Base-by-base conservation (phyloP, 345 rosid species). In the Orychophragmus violaceus region DNA sequence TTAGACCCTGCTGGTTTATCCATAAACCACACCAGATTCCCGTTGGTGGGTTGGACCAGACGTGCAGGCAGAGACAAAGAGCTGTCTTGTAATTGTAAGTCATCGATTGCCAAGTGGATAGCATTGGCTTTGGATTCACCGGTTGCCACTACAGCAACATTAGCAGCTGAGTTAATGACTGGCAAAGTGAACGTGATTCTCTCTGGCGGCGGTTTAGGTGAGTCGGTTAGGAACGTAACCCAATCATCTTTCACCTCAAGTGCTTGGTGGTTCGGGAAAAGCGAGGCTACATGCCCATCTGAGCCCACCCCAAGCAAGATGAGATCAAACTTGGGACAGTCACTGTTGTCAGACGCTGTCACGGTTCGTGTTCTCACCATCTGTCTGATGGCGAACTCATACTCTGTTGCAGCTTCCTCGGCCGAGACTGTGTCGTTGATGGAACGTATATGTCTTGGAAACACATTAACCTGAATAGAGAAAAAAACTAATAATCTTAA, bases 131-230 rank as follows among this genome's bases (percentile, higher is more conserved):
- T 87, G 82, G 77, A 76, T 36, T 85, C 96, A 2, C 92, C 97
- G 3, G 87, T 69, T 66, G 83, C 94, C 0, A 88, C 89, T 12
- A 93, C 50, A 3, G 72, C 94, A 23, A 93, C 94, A 12, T 78
- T 85, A 50, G 96, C 80, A 27, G 98, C 91, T 1, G 97, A 79
- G 76, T 90, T 90, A 78, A 93, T 88, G 82, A 90, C 96, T 0
- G 96, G 97, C 66, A 93, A 62, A 51, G 96, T 93, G 75, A 90
- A 93, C 5, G 96, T 93, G 73, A 93, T 86, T 77, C 98, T 88
- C 83, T 90, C 97, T 0, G 91, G 91, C 18, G 98, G 97, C 50
- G 96, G 84, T 58, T 85, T 77, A 1, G 97, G 96, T 35, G 96
- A 87, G 72, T 93, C 74, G 3, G 84, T 86, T 44, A 86, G 77